Percentiles rank a stretch among this genome's conserved stretches.
Evolutionary conservation across 768 basidiomycete genomes (phyloP).

Genomic region (Strobilomyces dryophilus): DNA sequence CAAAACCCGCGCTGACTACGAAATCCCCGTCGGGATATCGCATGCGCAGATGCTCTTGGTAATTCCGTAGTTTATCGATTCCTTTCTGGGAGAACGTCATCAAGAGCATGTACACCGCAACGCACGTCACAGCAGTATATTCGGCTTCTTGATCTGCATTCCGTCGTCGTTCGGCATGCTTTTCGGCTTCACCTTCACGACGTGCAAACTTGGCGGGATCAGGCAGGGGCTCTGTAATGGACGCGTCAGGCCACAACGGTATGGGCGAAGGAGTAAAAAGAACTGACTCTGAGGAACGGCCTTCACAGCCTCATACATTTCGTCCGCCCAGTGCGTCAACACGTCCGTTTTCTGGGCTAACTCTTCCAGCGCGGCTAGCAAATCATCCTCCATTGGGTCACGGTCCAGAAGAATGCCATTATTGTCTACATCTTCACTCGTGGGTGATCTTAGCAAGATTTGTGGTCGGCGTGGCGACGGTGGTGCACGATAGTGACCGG

Average conservation of each 20-base stretch:
- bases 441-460: slow-evolving; percentile 38
- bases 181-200: slow-evolving; percentile 69
- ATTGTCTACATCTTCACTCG: slow-evolving; percentile 36
- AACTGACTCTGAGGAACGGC: slow-evolving; percentile 76
- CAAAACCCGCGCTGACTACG: slow-evolving; percentile 73
- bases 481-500: slow-evolving; percentile 38
- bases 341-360: slow-evolving; percentile 96
- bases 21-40: slow-evolving; percentile 71
- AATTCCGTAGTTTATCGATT: slow-evolving; percentile 74
- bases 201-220: slow-evolving; percentile 73
- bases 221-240: slow-evolving; percentile 63
- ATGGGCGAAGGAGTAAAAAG: neutral
- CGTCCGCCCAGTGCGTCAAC: slow-evolving; percentile 89
- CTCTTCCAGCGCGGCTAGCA: slow-evolving; percentile 81
- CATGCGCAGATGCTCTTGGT: slow-evolving; percentile 82
- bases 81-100: slow-evolving; percentile 94
- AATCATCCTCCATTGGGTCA: slow-evolving; percentile 75
- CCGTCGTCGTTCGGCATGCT: slow-evolving; percentile 61
- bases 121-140: slow-evolving; percentile 78
- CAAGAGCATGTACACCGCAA: slow-evolving; percentile 85
- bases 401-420: slow-evolving; percentile 28
- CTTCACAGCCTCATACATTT: slow-evolving; percentile 88
- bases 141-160: slow-evolving; percentile 78
- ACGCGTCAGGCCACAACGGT: slow-evolving; percentile 1
- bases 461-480: slow-evolving; percentile 57